Evolutionary conservation across 202 grass and related monocot genomes (phyloP).

Genomic region (Dendrocalamus latiflorus): DNA sequence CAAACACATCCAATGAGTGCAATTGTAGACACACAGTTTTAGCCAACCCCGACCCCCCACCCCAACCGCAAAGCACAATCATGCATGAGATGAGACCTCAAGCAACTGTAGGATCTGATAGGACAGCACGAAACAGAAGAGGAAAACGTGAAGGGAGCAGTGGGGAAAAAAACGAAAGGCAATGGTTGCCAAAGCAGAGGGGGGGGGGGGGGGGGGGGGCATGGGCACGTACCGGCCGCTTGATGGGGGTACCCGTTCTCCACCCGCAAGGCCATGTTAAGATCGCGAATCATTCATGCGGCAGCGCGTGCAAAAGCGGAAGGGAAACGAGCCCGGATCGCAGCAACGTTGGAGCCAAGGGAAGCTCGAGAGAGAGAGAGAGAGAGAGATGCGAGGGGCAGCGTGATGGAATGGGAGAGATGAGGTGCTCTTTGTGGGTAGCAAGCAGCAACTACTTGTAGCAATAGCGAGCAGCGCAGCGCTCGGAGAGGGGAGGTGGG

Average conservation of each 20-base stretch:
- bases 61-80: not conserved
- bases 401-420: not conserved
- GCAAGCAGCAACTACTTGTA: too few relatives aligned
- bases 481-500: not conserved
- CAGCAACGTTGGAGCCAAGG: not conserved
- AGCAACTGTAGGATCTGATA: constrained; percentile 7
- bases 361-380: not conserved
- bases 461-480: not conserved
- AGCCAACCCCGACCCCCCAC: not conserved
- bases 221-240: constrained; percentile 22
- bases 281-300: not conserved
- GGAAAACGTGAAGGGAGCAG: not conserved
- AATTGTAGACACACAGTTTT: not conserved
- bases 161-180: not conserved
- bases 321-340: not conserved
- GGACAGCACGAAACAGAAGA: not conserved
- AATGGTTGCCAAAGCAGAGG: constrained; percentile 12
- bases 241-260: constrained; percentile 29
- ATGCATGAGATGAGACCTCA: not conserved
- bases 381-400: not conserved
- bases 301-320: not conserved
- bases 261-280: constrained; percentile 39
- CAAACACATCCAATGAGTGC: not conserved
- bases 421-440: not conserved
- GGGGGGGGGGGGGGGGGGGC: not conserved